A percentile compares a stretch with the other conserved stretches of the same genome.
Evolutionary conservation across 163 green algal species (phyloP).

Genomic region (Volvox carteri): DNA sequence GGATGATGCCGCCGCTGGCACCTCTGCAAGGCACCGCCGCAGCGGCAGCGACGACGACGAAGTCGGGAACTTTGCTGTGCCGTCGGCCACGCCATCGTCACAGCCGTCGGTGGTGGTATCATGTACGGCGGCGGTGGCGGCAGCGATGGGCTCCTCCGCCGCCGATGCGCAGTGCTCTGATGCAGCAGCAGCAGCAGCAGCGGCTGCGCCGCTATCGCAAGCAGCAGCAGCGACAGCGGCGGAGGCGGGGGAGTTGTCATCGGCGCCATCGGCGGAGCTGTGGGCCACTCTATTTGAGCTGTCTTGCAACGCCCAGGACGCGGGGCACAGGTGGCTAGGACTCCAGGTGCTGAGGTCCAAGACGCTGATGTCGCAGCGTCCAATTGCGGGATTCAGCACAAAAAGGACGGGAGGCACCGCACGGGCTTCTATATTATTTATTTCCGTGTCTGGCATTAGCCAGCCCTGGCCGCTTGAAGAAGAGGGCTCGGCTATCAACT

Average conservation of each 20-base stretch:
- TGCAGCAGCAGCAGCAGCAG: no score
- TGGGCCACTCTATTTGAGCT: not conserved
- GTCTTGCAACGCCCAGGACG: not conserved
- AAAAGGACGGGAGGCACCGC: not conserved
- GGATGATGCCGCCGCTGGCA: not conserved
- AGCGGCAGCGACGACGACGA: no score
- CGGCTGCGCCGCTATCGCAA: not conserved
- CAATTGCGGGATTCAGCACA: not conserved
- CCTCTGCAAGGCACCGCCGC: no score
- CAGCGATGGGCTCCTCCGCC: no score
- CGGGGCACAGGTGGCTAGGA: not conserved
- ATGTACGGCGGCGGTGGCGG: no score
- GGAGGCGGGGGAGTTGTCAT: not conserved
- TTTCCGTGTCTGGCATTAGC: not conserved
- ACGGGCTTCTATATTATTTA: not conserved
- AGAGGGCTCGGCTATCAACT: not conserved
- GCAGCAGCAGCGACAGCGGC: not conserved
- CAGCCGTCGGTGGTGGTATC: no score
- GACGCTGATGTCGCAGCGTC: slow-evolving; percentile 6
- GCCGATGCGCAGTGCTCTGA: no score
- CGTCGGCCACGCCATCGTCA: no score
- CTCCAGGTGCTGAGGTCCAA: slow-evolving; percentile 1
- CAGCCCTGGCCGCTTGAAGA: not conserved
- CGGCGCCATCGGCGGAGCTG: not conserved
- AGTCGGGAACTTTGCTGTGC: no score